Conservation (phyloP, 2,329 filamentous ascomycete species). For the Colletotrichum endophyticum region DNA sequence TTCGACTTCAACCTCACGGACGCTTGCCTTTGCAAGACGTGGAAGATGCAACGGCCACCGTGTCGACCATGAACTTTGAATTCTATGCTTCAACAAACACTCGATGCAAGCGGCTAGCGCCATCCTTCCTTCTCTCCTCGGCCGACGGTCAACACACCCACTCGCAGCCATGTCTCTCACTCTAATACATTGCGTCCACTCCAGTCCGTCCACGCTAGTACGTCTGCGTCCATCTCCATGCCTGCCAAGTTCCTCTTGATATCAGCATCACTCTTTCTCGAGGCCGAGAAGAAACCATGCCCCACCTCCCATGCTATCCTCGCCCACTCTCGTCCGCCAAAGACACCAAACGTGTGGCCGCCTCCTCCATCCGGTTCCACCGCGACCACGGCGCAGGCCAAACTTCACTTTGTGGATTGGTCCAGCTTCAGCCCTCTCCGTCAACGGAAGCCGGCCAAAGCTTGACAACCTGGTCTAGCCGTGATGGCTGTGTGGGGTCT, state of each 20-base stretch:
- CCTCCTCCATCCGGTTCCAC: background rate
- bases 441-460: slow-evolving; percentile 4
- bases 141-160: background rate
- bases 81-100: background rate
- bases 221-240: slow-evolving; percentile 4
- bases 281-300: background rate
- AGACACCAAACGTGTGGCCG: background rate
- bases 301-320: background rate
- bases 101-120: background rate
- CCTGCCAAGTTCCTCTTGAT: slow-evolving; percentile 1
- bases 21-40: background rate
- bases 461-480: background rate
- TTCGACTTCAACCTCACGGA: background rate
- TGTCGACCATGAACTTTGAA: background rate
- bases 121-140: background rate
- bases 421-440: slow-evolving; percentile 12
- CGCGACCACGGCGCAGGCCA: background rate
- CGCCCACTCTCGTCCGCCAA: background rate
- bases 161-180: slow-evolving; percentile 5
- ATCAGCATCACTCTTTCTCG: background rate
- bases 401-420: background rate
- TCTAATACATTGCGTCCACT: slow-evolving; percentile 3
- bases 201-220: background rate
- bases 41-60: background rate
- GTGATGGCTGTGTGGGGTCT: background rate